phyloP scores from a whole-genome alignment of 2,329 filamentous ascomycete species.

The Fusarium oligoseptatum region DNA sequence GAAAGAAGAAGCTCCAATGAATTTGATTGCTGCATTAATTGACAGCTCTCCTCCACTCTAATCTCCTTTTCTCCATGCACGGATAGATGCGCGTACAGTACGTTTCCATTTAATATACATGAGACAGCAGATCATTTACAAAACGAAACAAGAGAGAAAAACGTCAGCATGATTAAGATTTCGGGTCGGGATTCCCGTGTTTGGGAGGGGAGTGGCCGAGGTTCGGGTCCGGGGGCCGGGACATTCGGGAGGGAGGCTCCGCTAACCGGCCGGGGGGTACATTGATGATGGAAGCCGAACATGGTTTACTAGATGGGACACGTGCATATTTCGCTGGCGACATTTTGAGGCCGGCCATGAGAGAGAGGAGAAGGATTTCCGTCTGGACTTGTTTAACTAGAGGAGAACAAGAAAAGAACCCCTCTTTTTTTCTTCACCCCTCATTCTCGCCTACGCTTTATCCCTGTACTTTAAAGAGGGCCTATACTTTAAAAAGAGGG shows the following conservation, averaged over 20 bases:
- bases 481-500: too few species aligned
- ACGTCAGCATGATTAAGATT: not conserved
- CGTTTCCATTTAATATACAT: slow-evolving; percentile 1
- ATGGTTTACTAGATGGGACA: not conserved
- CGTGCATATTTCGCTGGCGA: not conserved
- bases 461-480: not conserved
- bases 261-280: not conserved
- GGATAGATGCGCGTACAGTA: not conserved
- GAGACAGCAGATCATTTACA: slow-evolving; percentile 3
- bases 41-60: not conserved
- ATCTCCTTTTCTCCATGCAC: not conserved
- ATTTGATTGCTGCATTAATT: slow-evolving; percentile 2
- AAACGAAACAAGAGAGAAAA: slow-evolving; percentile 16
- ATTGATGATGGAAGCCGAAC: too few species aligned
- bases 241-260: slow-evolving; percentile 5
- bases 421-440: not conserved
- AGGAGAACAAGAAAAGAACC: not conserved
- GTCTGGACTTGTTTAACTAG: not conserved
- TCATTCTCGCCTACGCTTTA: not conserved
- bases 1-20: not conserved
- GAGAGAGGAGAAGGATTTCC: not conserved
- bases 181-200: slow-evolving; percentile 21
- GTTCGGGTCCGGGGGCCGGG: slow-evolving; percentile 25
- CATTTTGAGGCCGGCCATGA: not conserved
- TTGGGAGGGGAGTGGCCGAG: slow-evolving; percentile 5